phyloP scores from a whole-genome alignment of 129 eudicot genomes.

The Rutidosis leptorrhynchoides region DNA sequence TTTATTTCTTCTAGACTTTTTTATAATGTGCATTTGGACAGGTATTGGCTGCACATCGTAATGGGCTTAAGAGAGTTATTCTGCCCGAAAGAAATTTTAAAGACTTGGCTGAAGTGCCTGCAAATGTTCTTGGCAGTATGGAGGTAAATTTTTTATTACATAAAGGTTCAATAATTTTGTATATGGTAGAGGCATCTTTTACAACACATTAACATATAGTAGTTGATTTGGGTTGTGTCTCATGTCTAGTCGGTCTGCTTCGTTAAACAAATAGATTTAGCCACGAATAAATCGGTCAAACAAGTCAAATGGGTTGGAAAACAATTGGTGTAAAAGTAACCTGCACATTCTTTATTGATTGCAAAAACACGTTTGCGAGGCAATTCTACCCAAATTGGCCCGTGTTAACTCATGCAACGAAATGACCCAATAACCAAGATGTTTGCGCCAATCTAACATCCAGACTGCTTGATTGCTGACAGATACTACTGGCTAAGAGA shows the following conservation, averaged over 20 bases:
- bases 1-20: not conserved
- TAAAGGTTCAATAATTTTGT: not conserved
- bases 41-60: slow-evolving; percentile 98
- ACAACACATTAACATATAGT: not conserved
- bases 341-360: not conserved
- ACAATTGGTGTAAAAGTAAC: not conserved
- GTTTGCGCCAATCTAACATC: no score
- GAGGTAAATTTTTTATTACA: slow-evolving; percentile 51
- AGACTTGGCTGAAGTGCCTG: slow-evolving; percentile 91
- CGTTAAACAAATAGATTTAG: no score
- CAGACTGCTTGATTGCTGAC: slow-evolving; percentile 20
- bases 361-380: not conserved
- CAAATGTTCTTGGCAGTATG: slow-evolving; percentile 68
- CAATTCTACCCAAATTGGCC: not conserved
- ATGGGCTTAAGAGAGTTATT: slow-evolving; percentile 88
- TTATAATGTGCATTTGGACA: slow-evolving; percentile 25
- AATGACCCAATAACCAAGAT: no score
- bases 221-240: not conserved
- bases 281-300: no score
- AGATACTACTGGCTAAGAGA: slow-evolving; percentile 81
- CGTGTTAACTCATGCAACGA: not conserved
- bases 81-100: slow-evolving; percentile 85
- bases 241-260: no score
- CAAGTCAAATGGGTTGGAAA: no score
- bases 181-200: not conserved